A percentile compares a stretch with the other conserved stretches of the same genome.
phyloP scores from a whole-genome alignment of 2,329 filamentous ascomycete species.

The Lasiodiplodia hormozganensis region DNA sequence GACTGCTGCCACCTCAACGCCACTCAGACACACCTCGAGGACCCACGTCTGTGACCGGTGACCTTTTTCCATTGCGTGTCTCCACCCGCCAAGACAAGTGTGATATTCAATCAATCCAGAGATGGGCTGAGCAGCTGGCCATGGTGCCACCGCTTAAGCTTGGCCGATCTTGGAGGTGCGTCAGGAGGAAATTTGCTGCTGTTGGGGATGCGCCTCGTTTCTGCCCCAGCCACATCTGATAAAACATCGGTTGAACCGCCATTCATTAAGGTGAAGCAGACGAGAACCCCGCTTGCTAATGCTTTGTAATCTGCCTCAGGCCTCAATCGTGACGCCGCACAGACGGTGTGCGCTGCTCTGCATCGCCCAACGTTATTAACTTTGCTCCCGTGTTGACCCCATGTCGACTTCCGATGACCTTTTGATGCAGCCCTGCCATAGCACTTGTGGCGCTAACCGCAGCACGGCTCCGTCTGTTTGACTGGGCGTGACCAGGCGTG shows the following conservation, averaged over 20 bases:
- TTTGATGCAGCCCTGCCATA: conserved; percentile 9
- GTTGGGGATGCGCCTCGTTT: not conserved
- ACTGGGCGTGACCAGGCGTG: not conserved
- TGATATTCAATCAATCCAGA: not conserved
- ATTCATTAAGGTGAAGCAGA: conserved; percentile 20
- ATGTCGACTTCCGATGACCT: not conserved
- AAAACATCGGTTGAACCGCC: conserved; percentile 10
- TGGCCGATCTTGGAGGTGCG: not conserved
- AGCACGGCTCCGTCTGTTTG: conserved; percentile 1
- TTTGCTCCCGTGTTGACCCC: conserved; percentile 4
- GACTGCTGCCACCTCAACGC: not conserved
- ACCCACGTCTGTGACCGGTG: not conserved
- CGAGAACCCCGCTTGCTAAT: conserved; percentile 13
- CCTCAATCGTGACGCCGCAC: not conserved
- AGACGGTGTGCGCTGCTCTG: conserved; percentile 6
- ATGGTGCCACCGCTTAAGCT: not conserved
- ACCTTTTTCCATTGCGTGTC: not conserved
- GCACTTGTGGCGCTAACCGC: conserved; percentile 9
- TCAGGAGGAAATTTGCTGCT: not conserved
- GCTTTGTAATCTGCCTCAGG: conserved; percentile 17
- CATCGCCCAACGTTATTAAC: conserved; percentile 1
- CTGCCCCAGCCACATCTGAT: conserved; percentile 16
- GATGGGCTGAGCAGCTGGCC: not conserved
- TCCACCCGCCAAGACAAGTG: not conserved
- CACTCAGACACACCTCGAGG: not conserved